phyloP scores from a whole-genome alignment of 192 early-diverging fungal genomes.

The Coemansia sp. region DNA sequence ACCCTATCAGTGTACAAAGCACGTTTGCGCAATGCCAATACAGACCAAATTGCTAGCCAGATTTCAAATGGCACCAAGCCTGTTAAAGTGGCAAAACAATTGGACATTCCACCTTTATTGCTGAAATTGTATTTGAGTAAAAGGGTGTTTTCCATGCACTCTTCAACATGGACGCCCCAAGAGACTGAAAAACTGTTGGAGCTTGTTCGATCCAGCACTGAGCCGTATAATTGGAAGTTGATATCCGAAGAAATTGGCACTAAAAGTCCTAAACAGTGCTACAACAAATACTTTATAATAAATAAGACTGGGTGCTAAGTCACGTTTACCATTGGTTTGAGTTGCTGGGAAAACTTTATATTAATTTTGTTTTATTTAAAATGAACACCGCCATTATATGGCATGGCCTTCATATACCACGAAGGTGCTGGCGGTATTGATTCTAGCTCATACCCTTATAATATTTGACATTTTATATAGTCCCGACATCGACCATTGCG shows the following conservation, averaged over 20 bases:
- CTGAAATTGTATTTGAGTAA: background rate
- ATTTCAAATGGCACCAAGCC: background rate
- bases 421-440: too few species aligned
- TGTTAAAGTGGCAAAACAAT: background rate
- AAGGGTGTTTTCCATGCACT: background rate
- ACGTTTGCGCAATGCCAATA: background rate
- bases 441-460: too few species aligned
- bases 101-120: background rate
- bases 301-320: too few species aligned
- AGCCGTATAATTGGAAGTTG: background rate
- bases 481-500: too few species aligned
- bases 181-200: background rate
- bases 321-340: background rate
- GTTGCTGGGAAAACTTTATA: background rate
- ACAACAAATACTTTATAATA: too few species aligned
- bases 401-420: background rate
- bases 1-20: background rate
- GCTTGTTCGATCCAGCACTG: background rate
- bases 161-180: background rate
- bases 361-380: background rate
- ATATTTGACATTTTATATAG: too few species aligned
- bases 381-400: background rate
- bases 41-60: background rate
- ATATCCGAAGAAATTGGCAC: background rate
- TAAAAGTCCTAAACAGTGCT: background rate